Percentiles rank a stretch among this genome's conserved stretches.
These are phyloP conservation scores for Populus alba DNA, from an alignment of 345 rosid genomes.

Conservation along the genomic window DNA sequence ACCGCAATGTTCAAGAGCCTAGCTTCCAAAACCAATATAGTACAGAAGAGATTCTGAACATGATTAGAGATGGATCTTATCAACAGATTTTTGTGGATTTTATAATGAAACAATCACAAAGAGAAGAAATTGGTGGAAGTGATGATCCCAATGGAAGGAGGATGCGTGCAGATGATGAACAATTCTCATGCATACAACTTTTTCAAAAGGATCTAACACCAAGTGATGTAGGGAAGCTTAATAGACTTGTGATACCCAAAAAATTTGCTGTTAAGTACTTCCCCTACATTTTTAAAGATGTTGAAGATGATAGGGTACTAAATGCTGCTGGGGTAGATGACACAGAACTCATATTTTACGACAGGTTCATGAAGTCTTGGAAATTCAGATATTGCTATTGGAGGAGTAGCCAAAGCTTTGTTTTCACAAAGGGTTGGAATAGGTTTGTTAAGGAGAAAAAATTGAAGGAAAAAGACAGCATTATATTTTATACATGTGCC, in stretches of 20 bases:
- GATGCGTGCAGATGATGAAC: not conserved
- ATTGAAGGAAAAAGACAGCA: constrained; percentile 20
- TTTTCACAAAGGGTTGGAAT: constrained; percentile 33
- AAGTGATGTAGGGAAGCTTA: constrained; percentile 32
- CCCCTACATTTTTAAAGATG: constrained; percentile 7
- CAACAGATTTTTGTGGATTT: constrained; percentile 19
- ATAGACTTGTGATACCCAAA: constrained; percentile 30
- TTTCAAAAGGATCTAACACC: constrained; percentile 28
- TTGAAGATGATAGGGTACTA: not conserved
- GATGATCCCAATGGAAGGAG: not conserved
- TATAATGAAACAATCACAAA: constrained; percentile 8
- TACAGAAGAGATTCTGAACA: constrained; percentile 44
- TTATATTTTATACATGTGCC: constrained; percentile 22
- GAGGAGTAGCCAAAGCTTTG: constrained; percentile 34
- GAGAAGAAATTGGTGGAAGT: not conserved
- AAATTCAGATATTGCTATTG: constrained; percentile 30
- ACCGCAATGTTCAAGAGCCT: constrained; percentile 41
- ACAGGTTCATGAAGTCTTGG: constrained; percentile 27
- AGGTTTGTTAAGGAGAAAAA: constrained; percentile 30
- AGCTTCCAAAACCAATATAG: constrained; percentile 39
- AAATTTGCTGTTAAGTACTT: constrained; percentile 26
- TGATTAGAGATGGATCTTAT: constrained; percentile 43
- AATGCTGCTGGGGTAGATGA: constrained; percentile 12
- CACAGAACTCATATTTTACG: constrained; percentile 20
- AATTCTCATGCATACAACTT: constrained; percentile 16